Percentiles rank a stretch among this genome's conserved stretches.
phyloP scores from a whole-genome alignment of 2,329 filamentous ascomycete species.

The Phialocephala subalpina region DNA sequence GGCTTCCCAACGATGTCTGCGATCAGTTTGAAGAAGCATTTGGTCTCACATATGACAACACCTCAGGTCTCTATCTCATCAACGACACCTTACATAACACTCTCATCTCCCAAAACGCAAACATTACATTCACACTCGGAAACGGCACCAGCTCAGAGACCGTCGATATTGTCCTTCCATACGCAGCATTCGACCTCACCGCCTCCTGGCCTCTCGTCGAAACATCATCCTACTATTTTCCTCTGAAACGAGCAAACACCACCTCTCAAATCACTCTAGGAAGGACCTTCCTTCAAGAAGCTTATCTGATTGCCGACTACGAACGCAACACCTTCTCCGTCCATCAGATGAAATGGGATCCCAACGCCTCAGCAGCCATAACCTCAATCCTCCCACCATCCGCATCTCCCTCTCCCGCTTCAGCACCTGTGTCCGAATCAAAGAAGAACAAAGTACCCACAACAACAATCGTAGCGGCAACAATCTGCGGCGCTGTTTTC shows the following conservation, averaged over 20 bases:
- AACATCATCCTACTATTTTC: constrained; percentile 47
- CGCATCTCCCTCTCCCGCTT: not conserved
- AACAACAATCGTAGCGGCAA: constrained; percentile 10
- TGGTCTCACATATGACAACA: constrained; percentile 46
- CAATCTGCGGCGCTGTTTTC: not conserved
- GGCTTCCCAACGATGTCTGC: constrained; percentile 48
- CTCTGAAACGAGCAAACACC: constrained; percentile 46
- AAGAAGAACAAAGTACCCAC: constrained; percentile 9
- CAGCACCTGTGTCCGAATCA: not conserved
- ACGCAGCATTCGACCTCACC: constrained; percentile 48
- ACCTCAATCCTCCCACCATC: constrained; percentile 29
- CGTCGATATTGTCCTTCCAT: constrained; percentile 48
- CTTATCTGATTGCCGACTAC: constrained; percentile 48
- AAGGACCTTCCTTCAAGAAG: constrained; percentile 51
- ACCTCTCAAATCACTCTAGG: constrained; percentile 48
- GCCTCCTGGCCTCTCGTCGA: constrained; percentile 45
- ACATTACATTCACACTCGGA: constrained; percentile 46
- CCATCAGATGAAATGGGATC: constrained; percentile 39
- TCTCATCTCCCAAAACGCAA: constrained; percentile 42
- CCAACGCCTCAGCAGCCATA: constrained; percentile 29
- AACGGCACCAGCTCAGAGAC: constrained; percentile 41
- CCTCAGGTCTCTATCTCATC: constrained; percentile 47
- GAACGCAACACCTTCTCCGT: constrained; percentile 51
- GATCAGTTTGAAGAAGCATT: constrained; percentile 47
- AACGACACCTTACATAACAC: constrained; percentile 39